Evolutionary conservation across 768 basidiomycete genomes (phyloP).

Genomic region (Cystobasidium onofrii): DNA sequence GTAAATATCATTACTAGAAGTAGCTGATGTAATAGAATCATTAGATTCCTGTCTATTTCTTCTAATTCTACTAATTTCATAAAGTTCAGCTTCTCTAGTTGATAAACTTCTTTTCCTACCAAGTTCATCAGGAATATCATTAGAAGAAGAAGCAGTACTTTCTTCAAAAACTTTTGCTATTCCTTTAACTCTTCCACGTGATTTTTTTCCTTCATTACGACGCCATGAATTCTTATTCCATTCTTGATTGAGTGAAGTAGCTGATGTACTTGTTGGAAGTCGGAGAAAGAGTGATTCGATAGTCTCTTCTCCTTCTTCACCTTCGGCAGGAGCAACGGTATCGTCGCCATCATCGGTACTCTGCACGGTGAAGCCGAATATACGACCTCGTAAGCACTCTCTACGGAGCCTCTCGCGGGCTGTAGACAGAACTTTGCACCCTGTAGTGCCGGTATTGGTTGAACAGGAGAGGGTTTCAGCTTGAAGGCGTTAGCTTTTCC

Average conservation of each 20-base stretch:
- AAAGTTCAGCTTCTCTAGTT: neutral
- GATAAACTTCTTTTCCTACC: neutral
- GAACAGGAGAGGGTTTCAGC: too few species aligned
- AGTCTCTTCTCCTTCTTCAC: neutral
- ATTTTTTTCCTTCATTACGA: slow-evolving; percentile 6
- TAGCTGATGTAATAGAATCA: neutral
- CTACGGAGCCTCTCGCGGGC: slow-evolving; percentile 31
- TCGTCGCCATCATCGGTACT: neutral
- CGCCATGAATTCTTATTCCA: slow-evolving; percentile 38
- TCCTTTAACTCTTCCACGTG: slow-evolving; percentile 33
- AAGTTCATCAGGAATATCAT: neutral
- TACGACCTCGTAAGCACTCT: slow-evolving; percentile 30
- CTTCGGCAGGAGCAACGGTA: too few species aligned
- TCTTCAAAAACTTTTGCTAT: slow-evolving; percentile 36
- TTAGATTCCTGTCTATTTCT: neutral
- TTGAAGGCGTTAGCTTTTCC: too few species aligned
- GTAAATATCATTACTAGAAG: neutral
- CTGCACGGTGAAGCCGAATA: slow-evolving; percentile 16
- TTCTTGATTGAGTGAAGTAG: slow-evolving; percentile 33
- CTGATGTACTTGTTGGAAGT: slow-evolving; percentile 29
- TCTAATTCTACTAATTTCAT: slow-evolving; percentile 11
- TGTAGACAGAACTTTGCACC: slow-evolving; percentile 30
- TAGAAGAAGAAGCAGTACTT: neutral
- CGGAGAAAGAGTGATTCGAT: neutral
- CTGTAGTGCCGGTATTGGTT: neutral